Base-by-base conservation (phyloP, 208 protist species). In the Trypanosoma rangeli region DNA sequence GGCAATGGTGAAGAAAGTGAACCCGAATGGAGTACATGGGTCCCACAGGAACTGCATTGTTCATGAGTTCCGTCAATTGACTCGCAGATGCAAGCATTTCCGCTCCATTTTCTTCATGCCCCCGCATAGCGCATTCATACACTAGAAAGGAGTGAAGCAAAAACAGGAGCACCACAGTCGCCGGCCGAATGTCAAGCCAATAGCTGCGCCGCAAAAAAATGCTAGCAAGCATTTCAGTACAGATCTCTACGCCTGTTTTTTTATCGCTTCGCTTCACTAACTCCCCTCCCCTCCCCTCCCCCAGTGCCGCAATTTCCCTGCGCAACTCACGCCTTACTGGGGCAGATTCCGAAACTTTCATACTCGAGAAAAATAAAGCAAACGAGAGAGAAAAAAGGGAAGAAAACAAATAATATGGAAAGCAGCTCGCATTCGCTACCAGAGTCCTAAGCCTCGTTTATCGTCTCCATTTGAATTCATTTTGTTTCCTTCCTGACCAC, bases 11-110 rank as follows among this genome's bases (percentile, higher is more conserved):
- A n/a, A 50, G 26, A 49, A 64, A 64, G 29, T 75, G 70, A 49
- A 75, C 42, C 31, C 70, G 61, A 48, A 75, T 29, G 20, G 62
- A 55, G 46, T 75, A 75, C 24, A 66, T 56, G 1, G 70, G 70
- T 29, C 70, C 61, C 8, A 68, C 26, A 28, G 13, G 49, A 16
- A 68, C 8, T 0, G n/a, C 29, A 33, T 59, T 3, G 0, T 44
- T 18, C 2, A 29, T 42, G 12, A 35, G 4, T 22, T 56, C 29
- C 26, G 3, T 31, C n/a, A 29, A 37, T 9, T 5, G 1, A 29
- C n/a, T 22, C 28, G 1, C 50, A 7, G 18, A n/a, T 28, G 8
- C 16, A 39, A 4, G 35, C 33, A 18, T 50, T 1, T 1, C 29
- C 44, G 24, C 48, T 8, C 24, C 31, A 59, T 65, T 65, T 29